phyloP scores from a whole-genome alignment of 1,284 basidiomycete species.

The Puccinia novopanici region DNA sequence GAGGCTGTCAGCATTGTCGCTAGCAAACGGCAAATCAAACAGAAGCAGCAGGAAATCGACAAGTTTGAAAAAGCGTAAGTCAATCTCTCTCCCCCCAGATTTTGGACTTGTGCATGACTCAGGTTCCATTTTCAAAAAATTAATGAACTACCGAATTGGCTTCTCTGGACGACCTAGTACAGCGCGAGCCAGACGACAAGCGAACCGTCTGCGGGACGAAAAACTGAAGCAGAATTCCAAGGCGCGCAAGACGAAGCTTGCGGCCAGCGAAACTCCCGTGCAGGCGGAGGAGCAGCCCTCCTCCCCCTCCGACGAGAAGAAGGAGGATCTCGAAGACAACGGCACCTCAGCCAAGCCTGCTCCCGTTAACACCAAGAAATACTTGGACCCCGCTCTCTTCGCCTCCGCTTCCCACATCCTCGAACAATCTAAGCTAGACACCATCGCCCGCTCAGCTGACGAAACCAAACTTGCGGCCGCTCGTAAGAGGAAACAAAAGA shows the following conservation, averaged over 20 bases:
- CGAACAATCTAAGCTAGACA: conserved; percentile 26
- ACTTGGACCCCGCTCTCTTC: conserved; percentile 43
- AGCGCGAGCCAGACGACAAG: conserved; percentile 30
- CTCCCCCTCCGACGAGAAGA: conserved; percentile 11
- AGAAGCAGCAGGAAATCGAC: conserved; percentile 22
- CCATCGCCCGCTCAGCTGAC: not conserved
- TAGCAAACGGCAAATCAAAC: conserved; percentile 36
- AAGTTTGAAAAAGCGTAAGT: conserved; percentile 39
- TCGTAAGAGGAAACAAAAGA: conserved; percentile 13
- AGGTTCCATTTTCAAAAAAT: not conserved
- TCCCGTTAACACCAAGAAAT: conserved; percentile 22
- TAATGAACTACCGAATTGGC: not conserved
- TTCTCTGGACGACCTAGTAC: not conserved
- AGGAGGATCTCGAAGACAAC: not conserved
- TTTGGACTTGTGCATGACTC: not conserved
- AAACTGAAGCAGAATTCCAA: conserved; percentile 39
- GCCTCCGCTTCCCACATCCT: conserved; percentile 39
- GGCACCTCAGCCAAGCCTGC: not conserved
- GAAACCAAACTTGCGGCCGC: not conserved
- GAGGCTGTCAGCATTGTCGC: conserved; percentile 34
- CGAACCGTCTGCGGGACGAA: conserved; percentile 34
- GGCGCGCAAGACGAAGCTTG: conserved; percentile 21
- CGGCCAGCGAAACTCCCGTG: not conserved
- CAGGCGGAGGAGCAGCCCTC: not conserved
- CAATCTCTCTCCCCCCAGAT: not conserved